Percentiles rank a stretch among this genome's conserved stretches.
Evolutionary conservation across 2,329 filamentous ascomycete genomes (phyloP).

Genomic region (Acrocalymma vagum): DNA sequence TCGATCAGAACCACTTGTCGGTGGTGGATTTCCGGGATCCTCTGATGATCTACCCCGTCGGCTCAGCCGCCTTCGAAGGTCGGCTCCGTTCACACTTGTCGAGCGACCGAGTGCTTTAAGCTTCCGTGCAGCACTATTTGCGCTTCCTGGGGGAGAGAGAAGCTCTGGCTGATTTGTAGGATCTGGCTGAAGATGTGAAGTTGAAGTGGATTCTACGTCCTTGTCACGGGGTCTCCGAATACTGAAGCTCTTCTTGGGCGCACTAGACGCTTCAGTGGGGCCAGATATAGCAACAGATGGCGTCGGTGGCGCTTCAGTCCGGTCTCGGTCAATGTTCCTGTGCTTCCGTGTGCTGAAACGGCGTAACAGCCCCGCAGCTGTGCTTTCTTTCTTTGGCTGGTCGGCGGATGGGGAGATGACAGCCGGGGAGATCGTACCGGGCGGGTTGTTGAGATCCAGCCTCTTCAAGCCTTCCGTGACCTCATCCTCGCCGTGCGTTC

Average conservation of each 20-base stretch:
- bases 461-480: conserved; percentile 76
- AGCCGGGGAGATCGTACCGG: conserved; percentile 58
- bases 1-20: conserved; percentile 82
- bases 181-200: conserved; percentile 58
- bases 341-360: conserved; percentile 89
- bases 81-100: conserved; percentile 90
- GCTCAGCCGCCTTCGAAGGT: conserved; percentile 73
- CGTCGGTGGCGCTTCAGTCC: conserved; percentile 69
- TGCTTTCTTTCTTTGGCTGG: conserved; percentile 81
- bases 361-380: conserved; percentile 82
- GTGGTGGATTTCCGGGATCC: conserved; percentile 69
- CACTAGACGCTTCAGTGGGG: conserved; percentile 70
- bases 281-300: conserved; percentile 84
- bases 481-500: conserved; percentile 96
- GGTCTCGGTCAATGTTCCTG: conserved; percentile 62
- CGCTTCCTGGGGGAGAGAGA: conserved; percentile 74
- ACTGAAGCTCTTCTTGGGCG: conserved; percentile 87
- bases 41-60: conserved; percentile 64
- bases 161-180: conserved; percentile 78
- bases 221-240: conserved; percentile 70
- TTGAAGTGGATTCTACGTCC: conserved; percentile 57
- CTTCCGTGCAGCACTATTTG: conserved; percentile 64
- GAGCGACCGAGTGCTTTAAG: conserved; percentile 79
- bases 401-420: conserved; percentile 63
- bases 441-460: conserved; percentile 62